Evolutionary conservation across 108 stramenopile species (phyloP).

Genomic region (Nitzschia sp.): DNA sequence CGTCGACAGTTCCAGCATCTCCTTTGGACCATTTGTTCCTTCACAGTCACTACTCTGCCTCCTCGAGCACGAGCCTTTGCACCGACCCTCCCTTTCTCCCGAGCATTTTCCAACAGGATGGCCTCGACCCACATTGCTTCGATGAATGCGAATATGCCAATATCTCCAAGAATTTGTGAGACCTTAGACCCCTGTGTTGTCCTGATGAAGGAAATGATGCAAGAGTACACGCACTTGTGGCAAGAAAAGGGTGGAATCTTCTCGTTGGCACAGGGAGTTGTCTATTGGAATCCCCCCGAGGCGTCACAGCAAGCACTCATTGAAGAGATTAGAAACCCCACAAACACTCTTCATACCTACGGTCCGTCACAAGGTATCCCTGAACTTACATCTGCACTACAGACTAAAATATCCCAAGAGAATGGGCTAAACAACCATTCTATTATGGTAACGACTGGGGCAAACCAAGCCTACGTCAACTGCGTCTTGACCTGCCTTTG

Average conservation of each 20-base stretch:
- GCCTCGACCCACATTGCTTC: no score
- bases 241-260: conserved; percentile 66
- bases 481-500: conserved; percentile 73
- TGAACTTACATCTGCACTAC: conserved; percentile 50
- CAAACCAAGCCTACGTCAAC: conserved; percentile 93
- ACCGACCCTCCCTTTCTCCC: no score
- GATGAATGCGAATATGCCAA: background rate
- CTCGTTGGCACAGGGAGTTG: conserved; percentile 84
- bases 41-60: no score
- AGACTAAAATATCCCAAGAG: conserved; percentile 54
- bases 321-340: conserved; percentile 12
- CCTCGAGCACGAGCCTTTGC: no score
- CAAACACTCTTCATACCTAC: conserved; percentile 57
- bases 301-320: conserved; percentile 38
- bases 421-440: conserved; percentile 64
- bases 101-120: no score
- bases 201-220: conserved; percentile 71
- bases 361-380: conserved; percentile 81
- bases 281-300: conserved; percentile 76
- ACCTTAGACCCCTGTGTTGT: conserved; percentile 87
- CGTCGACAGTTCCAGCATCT: no score
- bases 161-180: conserved; percentile 36
- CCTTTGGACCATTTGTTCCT: no score
- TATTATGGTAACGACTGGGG: conserved; percentile 91
- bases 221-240: conserved; percentile 61